Conservation (phyloP, 2,329 filamentous ascomycete genomes). For the Trichoderma endophyticum region DNA sequence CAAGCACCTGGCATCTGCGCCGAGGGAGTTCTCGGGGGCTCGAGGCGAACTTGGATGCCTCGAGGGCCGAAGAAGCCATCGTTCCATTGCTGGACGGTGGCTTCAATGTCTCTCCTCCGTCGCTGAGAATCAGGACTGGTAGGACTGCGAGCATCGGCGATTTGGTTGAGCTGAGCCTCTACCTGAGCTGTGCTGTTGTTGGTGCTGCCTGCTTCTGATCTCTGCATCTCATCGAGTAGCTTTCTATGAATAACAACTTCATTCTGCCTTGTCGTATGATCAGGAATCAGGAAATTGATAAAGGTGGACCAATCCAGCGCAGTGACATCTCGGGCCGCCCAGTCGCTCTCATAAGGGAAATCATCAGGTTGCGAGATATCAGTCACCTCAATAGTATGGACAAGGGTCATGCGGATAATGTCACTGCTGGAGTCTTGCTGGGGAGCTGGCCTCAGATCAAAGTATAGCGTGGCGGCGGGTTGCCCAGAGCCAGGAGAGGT, state of each 20-base stretch:
- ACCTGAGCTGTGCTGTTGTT: constrained; percentile 30
- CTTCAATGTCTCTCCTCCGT: constrained; percentile 34
- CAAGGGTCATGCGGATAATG: constrained; percentile 23
- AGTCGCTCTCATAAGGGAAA: constrained; percentile 42
- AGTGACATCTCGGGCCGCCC: constrained; percentile 43
- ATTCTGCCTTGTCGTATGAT: constrained; percentile 44
- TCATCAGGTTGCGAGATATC: constrained; percentile 39
- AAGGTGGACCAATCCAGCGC: constrained; percentile 59
- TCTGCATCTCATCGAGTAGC: constrained; percentile 38
- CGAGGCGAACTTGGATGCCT: constrained; percentile 42
- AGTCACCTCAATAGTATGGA: constrained; percentile 36
- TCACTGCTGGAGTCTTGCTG: constrained; percentile 23
- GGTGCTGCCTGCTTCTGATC: constrained; percentile 29
- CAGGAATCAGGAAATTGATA: constrained; percentile 53
- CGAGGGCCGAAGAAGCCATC: constrained; percentile 53
- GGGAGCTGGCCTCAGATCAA: constrained; percentile 42
- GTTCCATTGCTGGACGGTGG: constrained; percentile 54
- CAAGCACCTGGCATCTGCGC: constrained; percentile 28
- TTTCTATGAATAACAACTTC: constrained; percentile 50
- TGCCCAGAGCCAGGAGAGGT: constrained; percentile 26
- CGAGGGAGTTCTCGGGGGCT: constrained; percentile 21
- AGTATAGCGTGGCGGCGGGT: constrained; percentile 37
- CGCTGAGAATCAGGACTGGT: constrained; percentile 19
- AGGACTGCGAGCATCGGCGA: constrained; percentile 25
- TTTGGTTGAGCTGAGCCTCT: constrained; percentile 42